Percentiles rank a stretch among this genome's conserved stretches.
Evolutionary conservation across 805 yeast species (phyloP).

Genomic region (Yarrowia sp.): DNA sequence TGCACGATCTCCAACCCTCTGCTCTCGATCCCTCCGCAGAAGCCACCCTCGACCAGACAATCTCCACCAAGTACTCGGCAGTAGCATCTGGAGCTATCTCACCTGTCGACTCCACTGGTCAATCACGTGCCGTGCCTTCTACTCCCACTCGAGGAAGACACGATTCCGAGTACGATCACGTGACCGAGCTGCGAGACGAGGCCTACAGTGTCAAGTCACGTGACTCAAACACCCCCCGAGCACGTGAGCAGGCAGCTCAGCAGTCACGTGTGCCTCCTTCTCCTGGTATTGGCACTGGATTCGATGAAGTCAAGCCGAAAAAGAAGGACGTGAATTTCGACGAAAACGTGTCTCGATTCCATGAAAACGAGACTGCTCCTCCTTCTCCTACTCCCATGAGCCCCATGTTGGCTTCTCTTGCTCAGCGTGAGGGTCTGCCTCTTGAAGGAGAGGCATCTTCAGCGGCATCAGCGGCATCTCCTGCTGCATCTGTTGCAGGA

Average conservation of each 20-base stretch:
- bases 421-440: neutral
- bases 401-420: neutral
- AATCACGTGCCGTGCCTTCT: conserved; percentile 10
- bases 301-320: conserved; percentile 9
- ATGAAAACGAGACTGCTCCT: conserved; percentile 11
- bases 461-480: neutral
- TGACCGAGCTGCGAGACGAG: neutral
- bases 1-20: conserved; percentile 20
- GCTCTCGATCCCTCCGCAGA: neutral
- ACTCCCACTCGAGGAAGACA: neutral
- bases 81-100: neutral
- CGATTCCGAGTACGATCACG: conserved; percentile 11
- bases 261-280: neutral
- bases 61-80: neutral
- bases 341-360: neutral
- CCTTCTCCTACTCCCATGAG: neutral
- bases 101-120: neutral
- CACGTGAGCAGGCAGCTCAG: neutral
- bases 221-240: neutral
- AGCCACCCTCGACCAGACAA: neutral
- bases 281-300: neutral
- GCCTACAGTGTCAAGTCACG: neutral
- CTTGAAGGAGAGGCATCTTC: neutral
- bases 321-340: neutral
- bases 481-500: neutral